These are phyloP conservation scores for Cardamine chenopodiifolia DNA, from an alignment of 345 rosid genomes.

Conservation along the genomic window DNA sequence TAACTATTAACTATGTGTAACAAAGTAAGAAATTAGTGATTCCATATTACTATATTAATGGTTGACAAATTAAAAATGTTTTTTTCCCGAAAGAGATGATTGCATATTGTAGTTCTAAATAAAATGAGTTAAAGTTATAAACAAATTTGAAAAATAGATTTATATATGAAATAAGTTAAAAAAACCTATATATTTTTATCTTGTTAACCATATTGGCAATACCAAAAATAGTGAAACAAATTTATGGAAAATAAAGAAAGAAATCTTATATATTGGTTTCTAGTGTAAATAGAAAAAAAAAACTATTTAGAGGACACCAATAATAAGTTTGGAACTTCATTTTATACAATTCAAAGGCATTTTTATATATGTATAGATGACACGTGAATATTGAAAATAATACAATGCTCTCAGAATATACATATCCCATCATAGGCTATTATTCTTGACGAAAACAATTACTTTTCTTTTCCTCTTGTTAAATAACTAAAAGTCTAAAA, in stretches of 20 bases:
- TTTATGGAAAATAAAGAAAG: neutral
- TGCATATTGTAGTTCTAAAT: neutral
- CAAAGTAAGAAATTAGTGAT: neutral
- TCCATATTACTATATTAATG: neutral
- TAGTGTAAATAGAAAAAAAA: no score
- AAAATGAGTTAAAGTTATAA: neutral
- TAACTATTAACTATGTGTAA: neutral
- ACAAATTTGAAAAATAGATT: neutral
- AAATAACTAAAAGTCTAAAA: neutral
- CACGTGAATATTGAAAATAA: neutral
- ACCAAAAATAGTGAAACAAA: neutral
- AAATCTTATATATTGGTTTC: neutral
- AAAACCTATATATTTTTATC: neutral
- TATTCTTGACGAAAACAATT: neutral
- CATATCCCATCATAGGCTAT: neutral
- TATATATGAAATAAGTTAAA: neutral
- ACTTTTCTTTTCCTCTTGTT: constrained; percentile 22
- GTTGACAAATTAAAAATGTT: neutral
- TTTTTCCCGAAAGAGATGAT: neutral
- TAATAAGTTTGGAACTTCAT: neutral
- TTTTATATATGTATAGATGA: neutral
- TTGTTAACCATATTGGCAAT: neutral
- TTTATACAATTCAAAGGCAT: neutral
- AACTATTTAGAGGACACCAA: neutral
- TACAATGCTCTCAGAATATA: neutral